These are phyloP conservation scores for Wickerhamomyces chambardii DNA, from an alignment of 805 yeast genomes.

Conservation along the genomic window DNA sequence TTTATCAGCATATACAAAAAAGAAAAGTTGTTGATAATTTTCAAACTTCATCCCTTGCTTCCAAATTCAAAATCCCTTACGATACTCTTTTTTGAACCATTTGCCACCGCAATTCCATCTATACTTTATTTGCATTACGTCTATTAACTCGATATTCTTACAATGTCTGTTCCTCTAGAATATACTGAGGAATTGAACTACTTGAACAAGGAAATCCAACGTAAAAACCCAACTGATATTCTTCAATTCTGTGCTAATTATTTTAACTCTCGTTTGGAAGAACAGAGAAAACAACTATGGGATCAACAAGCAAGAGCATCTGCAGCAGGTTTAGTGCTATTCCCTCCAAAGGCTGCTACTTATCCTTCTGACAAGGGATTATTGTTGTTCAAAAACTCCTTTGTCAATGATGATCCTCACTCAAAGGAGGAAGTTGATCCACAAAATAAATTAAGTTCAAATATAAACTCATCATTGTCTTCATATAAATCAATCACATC, in stretches of 20 bases:
- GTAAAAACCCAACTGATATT: conserved; percentile 55
- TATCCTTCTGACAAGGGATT: conserved; percentile 4
- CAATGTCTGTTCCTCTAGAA: conserved; percentile 26
- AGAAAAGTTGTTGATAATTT: no score
- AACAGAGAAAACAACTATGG: conserved; percentile 47
- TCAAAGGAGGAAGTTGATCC: conserved; percentile 24
- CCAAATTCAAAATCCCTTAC: no score
- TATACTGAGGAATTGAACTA: conserved; percentile 48
- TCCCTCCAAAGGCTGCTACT: conserved; percentile 9
- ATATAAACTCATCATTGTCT: neutral
- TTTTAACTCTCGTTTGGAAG: conserved; percentile 52
- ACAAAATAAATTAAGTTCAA: neutral
- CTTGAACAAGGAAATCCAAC: conserved; percentile 48
- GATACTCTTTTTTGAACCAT: no score
- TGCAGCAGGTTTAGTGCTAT: conserved; percentile 40
- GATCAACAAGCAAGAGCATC: conserved; percentile 37
- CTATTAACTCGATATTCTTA: no score
- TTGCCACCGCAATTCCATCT: neutral
- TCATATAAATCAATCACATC: neutral
- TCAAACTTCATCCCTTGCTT: no score
- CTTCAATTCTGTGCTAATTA: conserved; percentile 71
- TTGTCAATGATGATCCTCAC: conserved; percentile 58
- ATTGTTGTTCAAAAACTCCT: conserved; percentile 45
- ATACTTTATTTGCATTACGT: no score
- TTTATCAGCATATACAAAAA: no score